Percentiles rank a stretch among this genome's conserved stretches.
phyloP scores from a whole-genome alignment of 78 protist genomes.

The Emiliania huxleyi region DNA sequence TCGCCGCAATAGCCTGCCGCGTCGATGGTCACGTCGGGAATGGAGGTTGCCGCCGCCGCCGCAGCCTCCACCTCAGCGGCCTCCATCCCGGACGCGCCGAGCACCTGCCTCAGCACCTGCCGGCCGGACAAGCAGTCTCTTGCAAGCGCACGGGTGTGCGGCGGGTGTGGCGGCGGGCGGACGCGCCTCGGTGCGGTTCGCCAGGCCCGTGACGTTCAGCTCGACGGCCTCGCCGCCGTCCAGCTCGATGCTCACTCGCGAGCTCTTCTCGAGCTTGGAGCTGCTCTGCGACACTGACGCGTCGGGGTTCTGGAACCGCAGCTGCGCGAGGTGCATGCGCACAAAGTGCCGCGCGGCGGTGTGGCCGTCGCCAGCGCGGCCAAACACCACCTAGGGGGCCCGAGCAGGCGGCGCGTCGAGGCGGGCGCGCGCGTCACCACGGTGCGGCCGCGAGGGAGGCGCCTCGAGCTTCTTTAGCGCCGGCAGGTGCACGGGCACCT shows the following conservation, averaged over 20 bases:
- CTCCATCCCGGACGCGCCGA: background rate
- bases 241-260: background rate
- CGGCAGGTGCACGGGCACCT: background rate
- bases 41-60: background rate
- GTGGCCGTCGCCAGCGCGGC: background rate
- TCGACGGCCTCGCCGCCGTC: background rate
- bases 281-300: background rate
- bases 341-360: background rate
- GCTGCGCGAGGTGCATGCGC: background rate
- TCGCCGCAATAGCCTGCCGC: background rate
- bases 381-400: background rate
- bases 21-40: background rate
- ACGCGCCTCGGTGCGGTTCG: background rate
- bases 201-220: background rate
- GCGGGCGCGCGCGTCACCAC: background rate
- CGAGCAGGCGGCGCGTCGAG: background rate
- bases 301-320: background rate
- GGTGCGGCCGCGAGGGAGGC: background rate
- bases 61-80: background rate
- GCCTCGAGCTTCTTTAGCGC: background rate
- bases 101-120: background rate
- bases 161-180: too few species aligned
- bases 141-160: too few species aligned
- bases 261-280: background rate
- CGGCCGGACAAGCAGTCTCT: too few species aligned